Base-by-base conservation (phyloP, 306 rosid genomes). In the Rosa rugosa region DNA sequence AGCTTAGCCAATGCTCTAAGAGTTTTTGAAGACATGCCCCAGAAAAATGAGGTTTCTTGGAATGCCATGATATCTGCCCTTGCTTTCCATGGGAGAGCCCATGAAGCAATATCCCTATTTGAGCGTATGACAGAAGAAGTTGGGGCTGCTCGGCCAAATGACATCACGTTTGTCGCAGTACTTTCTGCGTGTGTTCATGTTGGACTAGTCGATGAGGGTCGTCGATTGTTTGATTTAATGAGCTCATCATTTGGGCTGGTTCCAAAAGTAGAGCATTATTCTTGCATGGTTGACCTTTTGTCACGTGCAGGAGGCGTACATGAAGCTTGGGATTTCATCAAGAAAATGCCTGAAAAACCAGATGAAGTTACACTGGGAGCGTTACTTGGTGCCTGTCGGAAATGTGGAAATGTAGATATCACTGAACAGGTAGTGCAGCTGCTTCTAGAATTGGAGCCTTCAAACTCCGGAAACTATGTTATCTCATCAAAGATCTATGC, bases 151-250 rank as follows among this genome's bases (percentile, higher is more conserved):
- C 53, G 64, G 18, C 97, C 98, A 10, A 87, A 94, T 80, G 97
- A 89, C 74, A 92, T 94, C 85, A 92, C 99, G 38, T 92, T 94
- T 85, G 88, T 94, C 10, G 97, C 86, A 71, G 85, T 92, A 53
- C 99, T 94, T 81, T 94, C 99, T 77, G 97, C 99, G 10, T 94
- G 99, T 63, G 97, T 94, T 31, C 99, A 94, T 80, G 97, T 53
- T 49, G 99, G 97, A 75, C 77, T 94, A 64, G 91, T 94, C 13
- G 84, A 83, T 31, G 92, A 92, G 68, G 97, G 97, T 25, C 86
- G 86, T 71, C 79, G 79, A 75, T 85, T 92, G 63, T 94, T 94
- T 83, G 79, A 89, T 79, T 79, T 81, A 88, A 91, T 94, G 97
- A 80, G 88, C 74, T 78, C 89, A 7, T 81, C 87, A 62, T 94